Evolutionary conservation across 768 basidiomycete species (phyloP).

Genomic region (Kwoniella heveanensis): DNA sequence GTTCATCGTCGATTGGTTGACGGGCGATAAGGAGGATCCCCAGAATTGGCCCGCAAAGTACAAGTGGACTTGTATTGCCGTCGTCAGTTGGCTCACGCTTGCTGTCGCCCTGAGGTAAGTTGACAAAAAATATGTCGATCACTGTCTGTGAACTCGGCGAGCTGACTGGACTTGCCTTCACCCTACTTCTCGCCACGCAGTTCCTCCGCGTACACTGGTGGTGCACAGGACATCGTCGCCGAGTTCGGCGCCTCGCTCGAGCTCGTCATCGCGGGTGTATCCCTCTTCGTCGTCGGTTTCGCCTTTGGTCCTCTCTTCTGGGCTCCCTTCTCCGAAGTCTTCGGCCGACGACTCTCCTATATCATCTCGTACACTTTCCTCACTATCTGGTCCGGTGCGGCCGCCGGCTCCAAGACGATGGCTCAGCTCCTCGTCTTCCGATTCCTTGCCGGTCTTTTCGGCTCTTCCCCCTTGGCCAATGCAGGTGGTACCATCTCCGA

Average conservation of each 20-base stretch:
- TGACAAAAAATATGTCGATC: too few species aligned
- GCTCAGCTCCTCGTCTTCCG: constrained; percentile 57
- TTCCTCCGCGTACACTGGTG: constrained; percentile 48
- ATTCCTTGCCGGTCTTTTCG: constrained; percentile 56
- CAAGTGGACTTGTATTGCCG: constrained; percentile 49
- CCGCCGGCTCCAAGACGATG: constrained; percentile 55
- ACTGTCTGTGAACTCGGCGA: too few species aligned
- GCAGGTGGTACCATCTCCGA: constrained; percentile 56
- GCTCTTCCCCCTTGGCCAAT: constrained; percentile 57
- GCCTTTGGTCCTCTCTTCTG: constrained; percentile 45
- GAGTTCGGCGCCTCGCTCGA: constrained; percentile 42
- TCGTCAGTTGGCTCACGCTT: constrained; percentile 44
- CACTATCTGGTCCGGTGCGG: constrained; percentile 55
- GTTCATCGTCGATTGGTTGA: constrained; percentile 54
- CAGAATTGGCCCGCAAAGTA: constrained; percentile 43
- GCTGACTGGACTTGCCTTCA: too few species aligned
- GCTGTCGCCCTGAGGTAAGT: constrained; percentile 43
- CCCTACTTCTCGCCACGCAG: constrained; percentile 13
- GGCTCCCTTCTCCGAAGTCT: constrained; percentile 56
- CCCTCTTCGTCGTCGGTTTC: constrained; percentile 57
- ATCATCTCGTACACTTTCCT: constrained; percentile 55
- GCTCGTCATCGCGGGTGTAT: constrained; percentile 45
- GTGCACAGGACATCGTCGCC: constrained; percentile 23
- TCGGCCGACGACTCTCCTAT: constrained; percentile 56
- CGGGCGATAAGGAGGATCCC: constrained; percentile 51